phyloP scores from a whole-genome alignment of 352 stramenopile species.

The Phytophthora colocasiae region DNA sequence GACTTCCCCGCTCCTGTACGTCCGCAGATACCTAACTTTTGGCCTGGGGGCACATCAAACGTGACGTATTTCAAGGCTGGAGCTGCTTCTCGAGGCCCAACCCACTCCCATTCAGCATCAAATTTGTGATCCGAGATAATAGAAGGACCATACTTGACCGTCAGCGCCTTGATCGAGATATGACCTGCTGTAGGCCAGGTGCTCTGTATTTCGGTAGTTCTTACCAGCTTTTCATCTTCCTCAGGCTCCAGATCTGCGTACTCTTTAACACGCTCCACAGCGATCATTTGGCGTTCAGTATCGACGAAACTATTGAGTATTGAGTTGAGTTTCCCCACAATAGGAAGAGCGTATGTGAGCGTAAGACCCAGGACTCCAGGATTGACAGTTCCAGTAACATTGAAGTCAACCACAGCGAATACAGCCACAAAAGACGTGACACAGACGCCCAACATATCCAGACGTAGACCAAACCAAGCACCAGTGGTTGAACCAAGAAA shows the following conservation, averaged over 20 bases:
- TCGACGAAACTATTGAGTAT: slow-evolving; percentile 87
- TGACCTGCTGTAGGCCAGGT: slow-evolving; percentile 54
- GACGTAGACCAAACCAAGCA: slow-evolving; percentile 85
- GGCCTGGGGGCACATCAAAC: slow-evolving; percentile 54
- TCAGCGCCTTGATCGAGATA: slow-evolving; percentile 62
- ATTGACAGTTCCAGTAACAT: slow-evolving; percentile 58
- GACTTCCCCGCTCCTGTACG: slow-evolving; percentile 93
- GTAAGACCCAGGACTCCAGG: slow-evolving; percentile 87
- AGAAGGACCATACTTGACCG: slow-evolving; percentile 39
- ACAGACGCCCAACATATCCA: slow-evolving; percentile 85
- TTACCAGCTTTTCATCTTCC: slow-evolving; percentile 23
- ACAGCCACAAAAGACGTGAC: slow-evolving; percentile 86
- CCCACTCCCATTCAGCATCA: slow-evolving; percentile 31
- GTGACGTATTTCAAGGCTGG: slow-evolving; percentile 53
- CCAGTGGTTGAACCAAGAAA: slow-evolving; percentile 79
- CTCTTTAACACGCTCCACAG: slow-evolving; percentile 89
- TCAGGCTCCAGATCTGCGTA: slow-evolving; percentile 71
- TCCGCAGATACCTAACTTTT: slow-evolving; percentile 87
- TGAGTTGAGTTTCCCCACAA: slow-evolving; percentile 90
- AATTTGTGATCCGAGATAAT: slow-evolving; percentile 6
- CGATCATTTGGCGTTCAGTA: slow-evolving; percentile 93
- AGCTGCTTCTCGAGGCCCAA: slow-evolving; percentile 25
- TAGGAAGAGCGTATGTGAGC: slow-evolving; percentile 90
- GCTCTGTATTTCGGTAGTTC: slow-evolving; percentile 16
- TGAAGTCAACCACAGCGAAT: slow-evolving; percentile 78